Base-by-base conservation (phyloP, 768 basidiomycete species). In the Leccinum subtestaceum region DNA sequence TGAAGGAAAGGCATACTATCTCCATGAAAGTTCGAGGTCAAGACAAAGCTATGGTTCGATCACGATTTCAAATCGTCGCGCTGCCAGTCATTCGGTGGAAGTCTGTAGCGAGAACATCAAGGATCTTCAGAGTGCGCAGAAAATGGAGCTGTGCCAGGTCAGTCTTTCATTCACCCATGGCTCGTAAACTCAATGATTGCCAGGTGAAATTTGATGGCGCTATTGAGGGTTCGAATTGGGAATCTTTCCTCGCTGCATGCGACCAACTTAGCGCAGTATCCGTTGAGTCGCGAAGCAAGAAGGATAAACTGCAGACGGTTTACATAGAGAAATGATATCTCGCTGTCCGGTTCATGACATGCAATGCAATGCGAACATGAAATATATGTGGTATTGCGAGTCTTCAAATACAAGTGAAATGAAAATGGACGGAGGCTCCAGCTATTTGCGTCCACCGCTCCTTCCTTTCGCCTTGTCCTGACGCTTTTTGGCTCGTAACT, bases 401-500 rank as follows among this genome's bases (percentile, higher is more conserved):
- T 25, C 21, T n/a, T 52, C 13, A 5, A 50, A 48, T 32, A 32
- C 13, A 19, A 29, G 49, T 27, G 52, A 19, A 43, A 46, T 27
- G 5, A 32, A 31, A 31, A 4, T 10, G 12, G 17, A 13, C n/a
- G 11, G 5, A 29, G 17, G 3, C 25, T 53, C 21, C 25, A 47
- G 19, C 58, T 71, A 79, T 49, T 71, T 66, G 63, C 74, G 79
- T 53, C 83, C 47, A 21, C 63, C 47, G 13, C 55, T 78, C 70
- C 82, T 85, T 73, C 87, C 88, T 61, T 75, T 82, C 15, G 84
- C 84, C 71, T 89, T 93, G 57, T 91, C 91, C 69, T 77, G 84
- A 53, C 89, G 81, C 75, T 91, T 95, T 72, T 84, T 81, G 4
- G 92, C 93, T 31, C 92, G 86, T n/a, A 91, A 74, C 91, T 96